These are phyloP conservation scores for Fonsecaea pedrosoi DNA, from an alignment of 2,329 filamentous ascomycete species.

Conservation along the genomic window DNA sequence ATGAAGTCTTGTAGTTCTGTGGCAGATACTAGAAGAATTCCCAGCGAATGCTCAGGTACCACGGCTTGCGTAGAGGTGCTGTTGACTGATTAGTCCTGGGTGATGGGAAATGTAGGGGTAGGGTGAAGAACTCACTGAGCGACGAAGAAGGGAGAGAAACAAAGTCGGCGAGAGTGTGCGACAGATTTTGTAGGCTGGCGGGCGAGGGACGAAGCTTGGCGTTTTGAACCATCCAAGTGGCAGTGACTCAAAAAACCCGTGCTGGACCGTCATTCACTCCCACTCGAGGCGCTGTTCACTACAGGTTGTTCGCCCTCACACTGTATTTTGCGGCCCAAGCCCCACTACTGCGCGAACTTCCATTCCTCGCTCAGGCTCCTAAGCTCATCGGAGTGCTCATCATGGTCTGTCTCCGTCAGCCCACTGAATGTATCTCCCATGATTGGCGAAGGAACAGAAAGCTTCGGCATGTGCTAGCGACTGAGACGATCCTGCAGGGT, in stretches of 20 bases:
- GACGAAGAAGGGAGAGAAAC: constrained; percentile 38
- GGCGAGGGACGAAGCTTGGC: constrained; percentile 33
- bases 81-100: constrained; percentile 41
- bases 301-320: constrained; percentile 4
- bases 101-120: constrained; percentile 30
- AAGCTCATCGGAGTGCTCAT: neutral
- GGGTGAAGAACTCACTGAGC: constrained; percentile 41
- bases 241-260: constrained; percentile 17
- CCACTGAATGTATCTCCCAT: constrained; percentile 8
- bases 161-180: constrained; percentile 36
- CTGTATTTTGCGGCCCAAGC: constrained; percentile 25
- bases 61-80: constrained; percentile 62
- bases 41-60: constrained; percentile 56
- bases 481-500: constrained; percentile 15
- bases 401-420: constrained; percentile 13
- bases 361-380: neutral
- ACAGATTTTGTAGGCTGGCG: constrained; percentile 39
- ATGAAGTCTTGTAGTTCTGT: constrained; percentile 56
- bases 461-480: constrained; percentile 22
- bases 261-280: constrained; percentile 8
- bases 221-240: constrained; percentile 17
- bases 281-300: neutral
- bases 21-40: constrained; percentile 56
- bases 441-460: constrained; percentile 18
- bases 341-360: constrained; percentile 16